Base-by-base conservation (phyloP, 352 stramenopile genomes). In the Globisporangium polare region DNA sequence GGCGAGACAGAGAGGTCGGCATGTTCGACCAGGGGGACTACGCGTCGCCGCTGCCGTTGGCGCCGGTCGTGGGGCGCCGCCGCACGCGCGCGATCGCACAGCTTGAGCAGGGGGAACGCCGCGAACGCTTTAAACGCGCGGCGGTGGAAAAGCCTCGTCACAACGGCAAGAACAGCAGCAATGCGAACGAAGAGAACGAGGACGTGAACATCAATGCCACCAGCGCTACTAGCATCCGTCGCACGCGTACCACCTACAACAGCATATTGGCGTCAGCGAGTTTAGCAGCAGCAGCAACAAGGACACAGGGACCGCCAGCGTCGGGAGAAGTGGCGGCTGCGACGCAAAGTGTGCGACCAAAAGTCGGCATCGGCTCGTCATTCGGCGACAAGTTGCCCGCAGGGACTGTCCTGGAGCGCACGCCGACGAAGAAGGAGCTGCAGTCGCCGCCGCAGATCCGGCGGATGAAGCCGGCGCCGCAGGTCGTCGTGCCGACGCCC, bases 401-500 rank as follows among this genome's bases (percentile, higher is more conserved):
- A 0, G 20, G 22, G 12, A 63, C 43, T 9, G 60, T 42, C 8
- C 76, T 86, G 29, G 76, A 88, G 53, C 71, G 71, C 12, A 88
- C 78, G 26, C 80, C 73, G 0, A 73, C 78, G 41, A 86, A 83
- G 41, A 73, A 62, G 15, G 74, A 69, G 24, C 22, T 67, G 27
- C 57, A 54, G 37, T 69, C 68, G 33, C 55, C 68, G 42, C 68
- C 65, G 29, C 58, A 61, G 27, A 31, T 67, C 12, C 54, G 55
- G 17, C 56, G 66, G 2, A 53, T 45, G 12, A 67, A 63, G 37
- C 33, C 42, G 3, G 55, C 64, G 13, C 66, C 73, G 3, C 63
- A 69, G 18, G 66, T 65, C 7, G n/a, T 43, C 13, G 58, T 75
- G 13, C 61, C 72, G 2, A 77, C 60, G 9, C 72, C 74, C 2